Evolutionary conservation across 73 alveolate genomes (phyloP).

Genomic region (Blepharisma japonicum): DNA sequence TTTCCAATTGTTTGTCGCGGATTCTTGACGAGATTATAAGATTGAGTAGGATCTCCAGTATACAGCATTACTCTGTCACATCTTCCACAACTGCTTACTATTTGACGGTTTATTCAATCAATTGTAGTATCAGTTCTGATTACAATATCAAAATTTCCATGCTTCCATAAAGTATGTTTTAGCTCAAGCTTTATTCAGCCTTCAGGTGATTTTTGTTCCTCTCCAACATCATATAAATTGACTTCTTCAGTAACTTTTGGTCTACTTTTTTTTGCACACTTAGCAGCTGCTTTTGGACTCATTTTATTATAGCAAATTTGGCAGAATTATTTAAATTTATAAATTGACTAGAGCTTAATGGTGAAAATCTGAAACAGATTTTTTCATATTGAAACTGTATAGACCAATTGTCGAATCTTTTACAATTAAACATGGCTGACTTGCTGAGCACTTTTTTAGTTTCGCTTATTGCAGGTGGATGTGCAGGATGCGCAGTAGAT

Average conservation of each 20-base stretch:
- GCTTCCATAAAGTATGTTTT: background rate
- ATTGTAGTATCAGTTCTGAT: constrained; percentile 14
- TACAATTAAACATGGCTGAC: too few relatives aligned
- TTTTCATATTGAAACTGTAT: too few relatives aligned
- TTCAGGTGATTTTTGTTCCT: background rate
- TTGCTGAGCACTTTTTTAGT: constrained; percentile 32
- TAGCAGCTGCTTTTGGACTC: too few relatives aligned
- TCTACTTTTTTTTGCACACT: too few relatives aligned
- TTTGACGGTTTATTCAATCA: background rate
- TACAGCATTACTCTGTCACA: background rate
- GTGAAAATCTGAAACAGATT: too few relatives aligned
- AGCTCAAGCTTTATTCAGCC: constrained; percentile 10
- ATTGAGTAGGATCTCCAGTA: background rate
- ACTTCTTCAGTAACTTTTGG: constrained; percentile 15
- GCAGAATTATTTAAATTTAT: too few relatives aligned
- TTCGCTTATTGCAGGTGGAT: constrained; percentile 33
- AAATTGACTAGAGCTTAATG: too few relatives aligned
- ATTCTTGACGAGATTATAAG: background rate
- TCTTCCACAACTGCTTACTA: background rate
- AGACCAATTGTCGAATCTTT: too few relatives aligned
- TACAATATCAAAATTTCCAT: background rate
- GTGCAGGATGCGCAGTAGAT: constrained; percentile 3
- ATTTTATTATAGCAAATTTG: too few relatives aligned
- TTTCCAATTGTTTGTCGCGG: constrained; percentile 2
- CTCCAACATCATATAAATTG: background rate